Base-by-base conservation (phyloP, 1,284 basidiomycete genomes). In the Tausonia pullulans region DNA sequence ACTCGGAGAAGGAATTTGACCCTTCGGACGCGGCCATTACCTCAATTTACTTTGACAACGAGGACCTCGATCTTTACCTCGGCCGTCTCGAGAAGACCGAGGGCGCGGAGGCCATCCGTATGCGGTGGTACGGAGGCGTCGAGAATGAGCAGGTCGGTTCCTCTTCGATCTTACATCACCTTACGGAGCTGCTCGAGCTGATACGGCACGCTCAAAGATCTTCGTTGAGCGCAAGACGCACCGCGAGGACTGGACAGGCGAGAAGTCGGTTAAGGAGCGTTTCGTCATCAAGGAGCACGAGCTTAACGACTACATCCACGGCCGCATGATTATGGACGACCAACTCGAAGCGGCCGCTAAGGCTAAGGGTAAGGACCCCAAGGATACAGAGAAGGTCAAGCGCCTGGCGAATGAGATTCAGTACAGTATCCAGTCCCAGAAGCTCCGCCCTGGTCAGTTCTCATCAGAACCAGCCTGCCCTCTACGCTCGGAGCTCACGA, bases 151-250 rank as follows among this genome's bases (percentile, higher is more conserved):
- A 88, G 11, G 87, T 88, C 66, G 69, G 82, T 76, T 40, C 45
- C 10, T 3, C 0, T 14, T 6, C 46, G 13, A 10, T 16, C 11
- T 56, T 14, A n/a, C 53, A 39, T 14, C 44, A 13, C 52, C 3
- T 16, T 27, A 49, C 16, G 27, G 48, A 59, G 16, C 40, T 14
- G 52, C 13, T 48, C n/a, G 46, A 53, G 13, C 59, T 61, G 43
- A 52, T 5, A 6, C 62, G 39, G 14, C 39, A 11, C 9, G 27
- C 48, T 40, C 54, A 16, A 72, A 91, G 86, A 94, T 98, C 68
- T 98, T 97, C 72, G 92, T 98, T 55, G 95, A 98, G 80, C 90
- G 96, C 67, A 98, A 98, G 78, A 98, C 96, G 0, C 95, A 98
- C 74, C 84, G 94, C 61, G 95, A 98, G 78, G 95, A 98, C 75